These are phyloP conservation scores for Hypomontagnella submonticulosa DNA, from an alignment of 495 filamentous ascomycete species.

Conservation along the genomic window DNA sequence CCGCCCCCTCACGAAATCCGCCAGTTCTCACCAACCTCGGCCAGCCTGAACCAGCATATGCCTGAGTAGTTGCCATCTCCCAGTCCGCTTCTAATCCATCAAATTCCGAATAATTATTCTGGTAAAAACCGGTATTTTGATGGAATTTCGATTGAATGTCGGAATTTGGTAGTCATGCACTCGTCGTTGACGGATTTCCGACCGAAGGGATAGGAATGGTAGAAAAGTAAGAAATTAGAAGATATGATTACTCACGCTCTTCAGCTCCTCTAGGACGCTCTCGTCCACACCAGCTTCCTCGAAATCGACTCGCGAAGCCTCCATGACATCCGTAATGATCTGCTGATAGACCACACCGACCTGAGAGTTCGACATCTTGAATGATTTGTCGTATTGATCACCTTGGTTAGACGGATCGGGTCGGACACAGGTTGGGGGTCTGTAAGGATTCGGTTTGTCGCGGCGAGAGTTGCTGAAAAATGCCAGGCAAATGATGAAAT, in stretches of 20 bases:
- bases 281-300: slow-evolving; percentile 95
- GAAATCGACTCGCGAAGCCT: slow-evolving; percentile 89
- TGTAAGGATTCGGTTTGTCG: no score
- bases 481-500: no score
- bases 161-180: slow-evolving; percentile 8
- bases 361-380: slow-evolving; percentile 64
- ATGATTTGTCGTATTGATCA: slow-evolving; percentile 23
- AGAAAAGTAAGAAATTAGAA: slow-evolving; percentile 45
- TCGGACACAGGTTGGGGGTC: background rate
- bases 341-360: slow-evolving; percentile 83
- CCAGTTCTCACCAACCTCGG: slow-evolving; percentile 56
- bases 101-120: slow-evolving; percentile 12
- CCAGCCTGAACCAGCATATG: slow-evolving; percentile 28
- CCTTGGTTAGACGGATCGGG: background rate
- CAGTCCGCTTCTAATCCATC: slow-evolving; percentile 5
- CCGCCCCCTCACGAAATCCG: slow-evolving; percentile 59
- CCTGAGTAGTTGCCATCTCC: background rate
- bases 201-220: slow-evolving; percentile 29
- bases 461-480: no score
- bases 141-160: slow-evolving; percentile 1
- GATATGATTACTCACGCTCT: slow-evolving; percentile 69
- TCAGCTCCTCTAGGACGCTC: slow-evolving; percentile 83
- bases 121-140: slow-evolving; percentile 2
- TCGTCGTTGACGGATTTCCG: slow-evolving; percentile 10
- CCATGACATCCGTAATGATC: slow-evolving; percentile 92